Percentiles rank a stretch among this genome's conserved stretches.
Evolutionary conservation across 225 moss, liverwort and hornwort species (phyloP).

Genomic region (Sphagnum contortum): DNA sequence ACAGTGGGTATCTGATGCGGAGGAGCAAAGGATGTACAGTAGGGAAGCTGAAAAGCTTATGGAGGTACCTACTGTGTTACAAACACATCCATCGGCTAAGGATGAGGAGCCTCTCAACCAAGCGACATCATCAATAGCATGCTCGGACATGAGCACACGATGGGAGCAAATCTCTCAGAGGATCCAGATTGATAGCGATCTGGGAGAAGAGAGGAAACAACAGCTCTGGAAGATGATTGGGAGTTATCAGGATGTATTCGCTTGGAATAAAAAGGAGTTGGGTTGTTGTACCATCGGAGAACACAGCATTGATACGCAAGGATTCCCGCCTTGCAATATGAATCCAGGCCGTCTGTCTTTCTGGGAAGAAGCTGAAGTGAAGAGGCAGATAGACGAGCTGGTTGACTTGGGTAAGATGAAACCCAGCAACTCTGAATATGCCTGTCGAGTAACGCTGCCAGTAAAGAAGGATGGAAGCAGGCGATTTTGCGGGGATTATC

Average conservation of each 20-base stretch:
- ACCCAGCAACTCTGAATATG: background rate
- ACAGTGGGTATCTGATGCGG: too few relatives aligned
- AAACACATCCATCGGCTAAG: too few relatives aligned
- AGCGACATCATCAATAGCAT: too few relatives aligned
- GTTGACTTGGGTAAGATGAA: background rate
- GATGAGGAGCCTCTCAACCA: too few relatives aligned
- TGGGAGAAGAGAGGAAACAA: background rate
- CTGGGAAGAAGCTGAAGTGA: background rate
- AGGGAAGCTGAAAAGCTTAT: too few relatives aligned
- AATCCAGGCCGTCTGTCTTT: background rate
- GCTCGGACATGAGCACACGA: background rate
- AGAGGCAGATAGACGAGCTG: background rate
- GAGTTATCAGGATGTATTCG: background rate
- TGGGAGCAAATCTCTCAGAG: background rate
- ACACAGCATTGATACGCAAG: background rate
- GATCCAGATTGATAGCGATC: background rate
- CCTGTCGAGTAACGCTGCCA: background rate
- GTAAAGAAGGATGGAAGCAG: background rate
- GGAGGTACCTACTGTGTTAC: too few relatives aligned
- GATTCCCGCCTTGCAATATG: background rate
- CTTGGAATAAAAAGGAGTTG: background rate
- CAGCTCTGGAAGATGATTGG: background rate
- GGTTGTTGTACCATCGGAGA: background rate
- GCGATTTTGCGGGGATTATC: background rate
- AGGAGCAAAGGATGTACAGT: too few relatives aligned